A percentile compares a stretch with the other conserved stretches of the same genome.
These are phyloP conservation scores for Fusarium torreyae DNA, from an alignment of 2,329 filamentous ascomycete genomes.

Conservation along the genomic window DNA sequence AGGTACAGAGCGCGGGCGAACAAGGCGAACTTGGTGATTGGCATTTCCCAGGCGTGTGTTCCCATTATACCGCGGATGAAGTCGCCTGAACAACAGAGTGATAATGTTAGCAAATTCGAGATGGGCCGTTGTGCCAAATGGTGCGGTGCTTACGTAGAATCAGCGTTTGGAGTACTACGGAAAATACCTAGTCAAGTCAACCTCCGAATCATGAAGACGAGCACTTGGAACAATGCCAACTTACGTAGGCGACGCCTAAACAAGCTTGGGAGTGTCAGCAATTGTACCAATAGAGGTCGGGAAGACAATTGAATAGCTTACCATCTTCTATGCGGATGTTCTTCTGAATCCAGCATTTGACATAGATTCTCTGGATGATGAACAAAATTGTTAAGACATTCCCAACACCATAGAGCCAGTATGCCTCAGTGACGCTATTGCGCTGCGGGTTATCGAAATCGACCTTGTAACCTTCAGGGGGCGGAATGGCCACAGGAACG, in stretches of 20 bases:
- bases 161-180: conserved; percentile 22
- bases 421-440: conserved; percentile 31
- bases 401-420: conserved; percentile 45
- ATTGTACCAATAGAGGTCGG: neutral
- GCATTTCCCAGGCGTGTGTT: conserved; percentile 38
- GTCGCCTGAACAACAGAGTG: conserved; percentile 7
- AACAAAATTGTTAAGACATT: conserved; percentile 27
- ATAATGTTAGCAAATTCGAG: neutral
- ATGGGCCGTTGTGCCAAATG: neutral
- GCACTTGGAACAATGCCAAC: neutral
- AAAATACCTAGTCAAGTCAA: conserved; percentile 17
- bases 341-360: conserved; percentile 28
- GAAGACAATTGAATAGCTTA: neutral
- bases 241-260: conserved; percentile 25
- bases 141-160: conserved; percentile 17
- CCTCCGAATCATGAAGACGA: neutral
- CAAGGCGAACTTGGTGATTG: conserved; percentile 18
- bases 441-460: conserved; percentile 51
- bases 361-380: conserved; percentile 48
- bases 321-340: conserved; percentile 19
- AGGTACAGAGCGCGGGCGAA: conserved; percentile 17
- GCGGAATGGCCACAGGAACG: conserved; percentile 42
- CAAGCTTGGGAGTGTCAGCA: conserved; percentile 7
- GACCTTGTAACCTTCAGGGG: conserved; percentile 51
- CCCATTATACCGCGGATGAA: conserved; percentile 30